Conservation (phyloP, 305 asterid genomes). For the Solanum chacoense region DNA sequence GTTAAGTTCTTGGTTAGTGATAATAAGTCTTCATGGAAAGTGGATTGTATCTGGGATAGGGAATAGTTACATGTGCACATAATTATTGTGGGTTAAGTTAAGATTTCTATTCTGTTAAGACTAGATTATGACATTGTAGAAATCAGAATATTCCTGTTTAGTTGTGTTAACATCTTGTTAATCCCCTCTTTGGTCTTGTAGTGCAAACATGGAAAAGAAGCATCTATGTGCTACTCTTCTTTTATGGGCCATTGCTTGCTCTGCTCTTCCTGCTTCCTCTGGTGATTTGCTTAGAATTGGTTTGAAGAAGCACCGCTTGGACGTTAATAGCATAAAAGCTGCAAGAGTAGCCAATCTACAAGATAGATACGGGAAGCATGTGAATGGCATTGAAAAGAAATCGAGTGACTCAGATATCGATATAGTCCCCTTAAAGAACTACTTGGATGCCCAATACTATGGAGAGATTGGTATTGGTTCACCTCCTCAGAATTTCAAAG, state of each 20-base stretch:
- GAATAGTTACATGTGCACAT: background rate
- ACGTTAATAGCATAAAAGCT: slow-evolving; percentile 36
- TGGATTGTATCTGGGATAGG: background rate
- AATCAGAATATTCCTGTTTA: background rate
- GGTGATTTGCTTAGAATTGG: slow-evolving; percentile 47
- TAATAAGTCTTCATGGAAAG: background rate
- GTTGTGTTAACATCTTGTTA: background rate
- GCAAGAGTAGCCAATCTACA: slow-evolving; percentile 36
- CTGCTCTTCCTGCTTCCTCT: slow-evolving; percentile 39
- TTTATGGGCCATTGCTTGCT: slow-evolving; percentile 35
- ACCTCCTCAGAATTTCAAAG: slow-evolving; percentile 87
- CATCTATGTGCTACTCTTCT: slow-evolving; percentile 22
- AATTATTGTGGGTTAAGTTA: background rate
- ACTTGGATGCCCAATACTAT: slow-evolving; percentile 92
- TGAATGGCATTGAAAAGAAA: slow-evolving; percentile 21
- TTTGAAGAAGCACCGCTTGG: slow-evolving; percentile 52
- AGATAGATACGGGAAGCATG: slow-evolving; percentile 26
- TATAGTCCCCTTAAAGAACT: slow-evolving; percentile 55
- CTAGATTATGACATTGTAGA: background rate
- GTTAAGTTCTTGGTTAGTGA: background rate
- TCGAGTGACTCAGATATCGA: slow-evolving; percentile 41
- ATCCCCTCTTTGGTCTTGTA: background rate
- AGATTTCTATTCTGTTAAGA: background rate
- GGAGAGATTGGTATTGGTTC: slow-evolving; percentile 87
- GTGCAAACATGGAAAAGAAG: slow-evolving; percentile 39